phyloP scores from a whole-genome alignment of 441 rosid species.

The Erodium texanum region DNA sequence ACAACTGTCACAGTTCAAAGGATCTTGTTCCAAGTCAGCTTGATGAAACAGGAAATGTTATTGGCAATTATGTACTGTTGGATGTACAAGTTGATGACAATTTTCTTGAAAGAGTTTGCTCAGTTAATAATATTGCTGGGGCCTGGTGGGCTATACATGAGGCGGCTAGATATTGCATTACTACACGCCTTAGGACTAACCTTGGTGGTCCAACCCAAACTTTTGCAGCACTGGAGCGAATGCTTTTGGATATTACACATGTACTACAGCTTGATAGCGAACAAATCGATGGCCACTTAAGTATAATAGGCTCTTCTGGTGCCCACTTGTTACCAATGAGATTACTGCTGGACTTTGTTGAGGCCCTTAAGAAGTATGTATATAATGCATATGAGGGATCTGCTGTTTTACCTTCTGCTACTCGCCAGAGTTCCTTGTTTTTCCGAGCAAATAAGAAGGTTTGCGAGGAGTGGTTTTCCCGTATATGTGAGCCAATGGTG shows the following conservation, averaged over 20 bases:
- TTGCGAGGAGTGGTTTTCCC: slow-evolving; percentile 99
- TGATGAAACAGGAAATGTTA: slow-evolving; percentile 49
- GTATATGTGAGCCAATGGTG: slow-evolving; percentile 98
- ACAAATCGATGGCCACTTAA: slow-evolving; percentile 73
- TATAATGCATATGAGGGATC: slow-evolving; percentile 97
- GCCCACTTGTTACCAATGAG: slow-evolving; percentile 96
- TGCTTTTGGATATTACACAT: slow-evolving; percentile 88
- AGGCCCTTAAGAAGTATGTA: slow-evolving; percentile 86
- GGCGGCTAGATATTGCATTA: slow-evolving; percentile 88
- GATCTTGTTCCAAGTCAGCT: slow-evolving; percentile 39
- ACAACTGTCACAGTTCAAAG: slow-evolving; percentile 46
- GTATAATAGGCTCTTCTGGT: slow-evolving; percentile 79
- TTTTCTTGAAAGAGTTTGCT: slow-evolving; percentile 62
- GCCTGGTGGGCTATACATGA: slow-evolving; percentile 99
- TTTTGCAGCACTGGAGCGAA: slow-evolving; percentile 95
- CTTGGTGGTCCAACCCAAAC: slow-evolving; percentile 99
- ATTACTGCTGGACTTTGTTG: slow-evolving; percentile 88
- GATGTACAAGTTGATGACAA: slow-evolving; percentile 57
- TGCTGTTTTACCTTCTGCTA: slow-evolving; percentile 62
- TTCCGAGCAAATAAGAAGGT: slow-evolving; percentile 95
- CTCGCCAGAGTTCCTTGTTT: slow-evolving; percentile 74
- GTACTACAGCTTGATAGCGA: slow-evolving; percentile 76
- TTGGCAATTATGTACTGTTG: slow-evolving; percentile 41
- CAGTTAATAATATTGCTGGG: slow-evolving; percentile 76
- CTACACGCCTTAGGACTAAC: slow-evolving; percentile 84